phyloP scores from a whole-genome alignment of 495 filamentous ascomycete genomes.

The Xylaria castorea region DNA sequence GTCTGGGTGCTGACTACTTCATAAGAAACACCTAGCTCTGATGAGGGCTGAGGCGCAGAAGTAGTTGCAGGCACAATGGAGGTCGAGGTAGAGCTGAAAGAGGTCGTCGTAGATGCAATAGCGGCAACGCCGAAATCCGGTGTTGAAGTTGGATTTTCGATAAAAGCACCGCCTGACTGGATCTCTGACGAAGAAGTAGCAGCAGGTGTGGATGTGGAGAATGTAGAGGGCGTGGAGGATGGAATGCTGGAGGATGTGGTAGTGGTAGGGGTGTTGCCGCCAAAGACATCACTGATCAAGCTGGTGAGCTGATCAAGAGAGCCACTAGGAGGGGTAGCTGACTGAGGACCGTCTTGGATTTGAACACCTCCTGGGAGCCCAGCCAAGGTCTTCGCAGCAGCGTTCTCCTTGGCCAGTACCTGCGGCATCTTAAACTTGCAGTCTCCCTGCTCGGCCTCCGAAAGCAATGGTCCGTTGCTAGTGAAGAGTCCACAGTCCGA shows the following conservation, averaged over 20 bases:
- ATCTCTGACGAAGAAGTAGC: conserved; percentile 20
- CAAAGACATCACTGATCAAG: conserved; percentile 27
- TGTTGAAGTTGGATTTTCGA: conserved; percentile 29
- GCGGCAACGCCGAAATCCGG: conserved; percentile 32
- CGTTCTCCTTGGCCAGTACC: conserved; percentile 44
- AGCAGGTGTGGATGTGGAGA: conserved; percentile 22
- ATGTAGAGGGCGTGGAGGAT: conserved; percentile 12
- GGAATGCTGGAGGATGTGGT: conserved; percentile 21
- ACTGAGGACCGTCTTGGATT: conserved; percentile 46
- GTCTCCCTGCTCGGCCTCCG: conserved; percentile 41
- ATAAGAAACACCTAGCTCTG: conserved; percentile 39
- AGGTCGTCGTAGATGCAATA: conserved; percentile 27
- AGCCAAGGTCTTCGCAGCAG: conserved; percentile 36
- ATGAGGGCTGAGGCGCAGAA: conserved; percentile 32
- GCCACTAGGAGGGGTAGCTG: conserved; percentile 37
- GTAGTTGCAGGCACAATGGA: conserved; percentile 28
- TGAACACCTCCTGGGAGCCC: conserved; percentile 49
- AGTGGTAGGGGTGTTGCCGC: conserved; percentile 26
- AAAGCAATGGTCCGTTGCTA: conserved; percentile 43
- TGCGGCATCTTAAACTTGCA: conserved; percentile 47
- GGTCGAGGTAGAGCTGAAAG: conserved; percentile 23
- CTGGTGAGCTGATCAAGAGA: conserved; percentile 33
- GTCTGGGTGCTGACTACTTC: conserved; percentile 52
- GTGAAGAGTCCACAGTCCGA: conserved; percentile 63
- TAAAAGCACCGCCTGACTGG: conserved; percentile 34